These are phyloP conservation scores for Diplotaxis tenuifolia DNA, from an alignment of 345 rosid species.

Conservation along the genomic window DNA sequence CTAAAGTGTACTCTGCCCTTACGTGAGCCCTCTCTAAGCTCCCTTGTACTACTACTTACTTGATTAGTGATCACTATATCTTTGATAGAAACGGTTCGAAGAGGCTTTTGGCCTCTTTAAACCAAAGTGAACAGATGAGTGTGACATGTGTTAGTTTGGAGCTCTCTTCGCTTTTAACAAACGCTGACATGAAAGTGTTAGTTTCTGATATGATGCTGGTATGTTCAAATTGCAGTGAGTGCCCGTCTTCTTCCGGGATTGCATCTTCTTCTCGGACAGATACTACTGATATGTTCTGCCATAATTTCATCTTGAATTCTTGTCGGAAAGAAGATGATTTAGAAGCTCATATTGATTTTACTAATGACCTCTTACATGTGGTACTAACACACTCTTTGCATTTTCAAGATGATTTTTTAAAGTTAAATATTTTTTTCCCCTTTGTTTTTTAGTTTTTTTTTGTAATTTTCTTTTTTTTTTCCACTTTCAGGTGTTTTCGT, in stretches of 20 bases:
- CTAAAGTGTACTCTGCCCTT: not conserved
- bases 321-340: slow-evolving; percentile 50
- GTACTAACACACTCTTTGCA: slow-evolving; percentile 39
- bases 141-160: no score
- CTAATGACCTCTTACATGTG: slow-evolving; percentile 91
- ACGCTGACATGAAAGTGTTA: not conserved
- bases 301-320: slow-evolving; percentile 58
- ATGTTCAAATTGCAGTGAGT: not conserved
- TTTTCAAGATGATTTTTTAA: not conserved
- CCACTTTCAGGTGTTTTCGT: slow-evolving; percentile 74
- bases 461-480: not conserved
- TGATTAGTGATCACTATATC: not conserved
- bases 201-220: not conserved
- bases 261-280: slow-evolving; percentile 40
- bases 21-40: not conserved
- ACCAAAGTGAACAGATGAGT: no score
- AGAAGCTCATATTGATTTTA: slow-evolving; percentile 80
- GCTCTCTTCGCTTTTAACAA: not conserved
- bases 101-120: no score
- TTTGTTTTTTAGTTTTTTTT: not conserved
- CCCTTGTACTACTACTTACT: not conserved
- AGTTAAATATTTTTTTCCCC: not conserved
- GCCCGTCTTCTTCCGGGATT: not conserved
- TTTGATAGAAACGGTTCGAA: not conserved
- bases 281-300: slow-evolving; percentile 49